Conservation (phyloP, 495 filamentous ascomycete species). For the Penicillium roqueforti region DNA sequence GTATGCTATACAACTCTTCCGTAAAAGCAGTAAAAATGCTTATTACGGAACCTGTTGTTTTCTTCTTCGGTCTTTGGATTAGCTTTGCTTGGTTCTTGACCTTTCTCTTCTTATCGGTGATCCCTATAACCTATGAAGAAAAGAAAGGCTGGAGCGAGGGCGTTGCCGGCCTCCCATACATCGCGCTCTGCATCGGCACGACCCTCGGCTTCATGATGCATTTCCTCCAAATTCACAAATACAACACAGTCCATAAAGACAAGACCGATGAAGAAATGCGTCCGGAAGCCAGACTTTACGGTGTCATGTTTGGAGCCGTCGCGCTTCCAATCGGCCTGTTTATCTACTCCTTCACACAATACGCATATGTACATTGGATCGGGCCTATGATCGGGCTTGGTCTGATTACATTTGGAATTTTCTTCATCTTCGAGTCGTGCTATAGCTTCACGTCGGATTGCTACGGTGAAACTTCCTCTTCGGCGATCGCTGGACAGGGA, state of each 20-base stretch:
- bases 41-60: constrained; percentile 68
- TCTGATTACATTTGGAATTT: constrained; percentile 43
- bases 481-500: constrained; percentile 46
- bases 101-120: constrained; percentile 70
- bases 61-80: constrained; percentile 71
- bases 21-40: constrained; percentile 62
- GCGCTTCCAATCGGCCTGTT: constrained; percentile 71
- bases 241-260: constrained; percentile 57
- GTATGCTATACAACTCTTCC: constrained; percentile 38
- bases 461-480: constrained; percentile 42
- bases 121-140: constrained; percentile 67
- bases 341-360: constrained; percentile 77
- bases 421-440: constrained; percentile 45
- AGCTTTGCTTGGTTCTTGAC: constrained; percentile 67
- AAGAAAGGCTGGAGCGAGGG: constrained; percentile 64
- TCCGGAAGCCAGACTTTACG: constrained; percentile 51
- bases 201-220: constrained; percentile 57
- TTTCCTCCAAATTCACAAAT: constrained; percentile 55
- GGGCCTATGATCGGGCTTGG: constrained; percentile 56
- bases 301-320: constrained; percentile 61
- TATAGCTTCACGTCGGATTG: constrained; percentile 45
- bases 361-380: constrained; percentile 56
- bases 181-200: constrained; percentile 61
- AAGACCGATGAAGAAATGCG: constrained; percentile 49
- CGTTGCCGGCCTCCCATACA: constrained; percentile 70